Conservation (phyloP, 2,329 filamentous ascomycete species). For the Pseudogymnoascus sp. region DNA sequence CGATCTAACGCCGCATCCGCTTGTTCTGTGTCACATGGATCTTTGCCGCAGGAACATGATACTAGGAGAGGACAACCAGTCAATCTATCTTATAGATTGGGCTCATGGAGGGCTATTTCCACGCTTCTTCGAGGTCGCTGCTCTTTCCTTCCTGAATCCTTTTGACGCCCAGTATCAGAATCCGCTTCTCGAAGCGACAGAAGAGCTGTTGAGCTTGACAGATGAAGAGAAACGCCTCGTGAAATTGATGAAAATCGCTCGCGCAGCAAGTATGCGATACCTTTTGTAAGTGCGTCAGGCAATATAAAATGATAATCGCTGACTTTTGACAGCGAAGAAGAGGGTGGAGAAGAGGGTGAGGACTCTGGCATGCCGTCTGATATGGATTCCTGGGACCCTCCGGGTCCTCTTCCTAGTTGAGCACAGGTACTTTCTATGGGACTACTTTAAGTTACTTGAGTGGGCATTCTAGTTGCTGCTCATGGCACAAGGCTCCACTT, state of each 20-base stretch:
- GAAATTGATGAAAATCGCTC: conserved; percentile 16
- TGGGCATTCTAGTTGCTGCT: background rate
- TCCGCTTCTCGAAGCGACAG: conserved; percentile 13
- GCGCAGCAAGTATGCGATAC: conserved; percentile 16
- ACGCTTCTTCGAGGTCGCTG: too few species aligned
- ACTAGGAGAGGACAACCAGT: too few species aligned
- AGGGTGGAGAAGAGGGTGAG: too few species aligned
- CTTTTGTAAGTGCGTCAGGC: conserved; percentile 10
- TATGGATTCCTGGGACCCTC: background rate
- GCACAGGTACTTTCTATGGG: background rate
- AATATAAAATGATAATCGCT: background rate
- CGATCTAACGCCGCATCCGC: too few species aligned
- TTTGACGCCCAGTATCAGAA: conserved; percentile 17
- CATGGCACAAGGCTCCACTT: background rate
- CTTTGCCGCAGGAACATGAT: too few species aligned
- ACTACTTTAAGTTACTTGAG: background rate
- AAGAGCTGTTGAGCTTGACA: conserved; percentile 15
- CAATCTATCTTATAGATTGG: too few species aligned
- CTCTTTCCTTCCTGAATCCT: background rate
- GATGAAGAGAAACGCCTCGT: conserved; percentile 20
- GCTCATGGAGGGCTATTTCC: too few species aligned
- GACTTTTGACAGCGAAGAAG: background rate
- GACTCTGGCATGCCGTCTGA: background rate
- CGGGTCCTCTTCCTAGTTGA: background rate
- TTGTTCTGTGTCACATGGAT: too few species aligned